Base-by-base conservation (phyloP, 140 eudicot species). In the Senecio squalidus region DNA sequence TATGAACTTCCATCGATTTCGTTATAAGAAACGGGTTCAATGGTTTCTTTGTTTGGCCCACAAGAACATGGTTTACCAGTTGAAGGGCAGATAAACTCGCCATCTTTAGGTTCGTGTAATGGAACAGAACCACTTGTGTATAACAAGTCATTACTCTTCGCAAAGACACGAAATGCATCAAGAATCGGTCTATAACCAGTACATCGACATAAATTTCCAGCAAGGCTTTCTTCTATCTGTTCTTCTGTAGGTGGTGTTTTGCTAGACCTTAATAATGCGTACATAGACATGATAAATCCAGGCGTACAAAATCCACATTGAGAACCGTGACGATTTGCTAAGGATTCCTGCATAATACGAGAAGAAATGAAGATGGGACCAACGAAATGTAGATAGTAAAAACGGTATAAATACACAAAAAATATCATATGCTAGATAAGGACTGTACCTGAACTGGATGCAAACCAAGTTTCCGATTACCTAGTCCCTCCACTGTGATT, bases 261-360 rank as follows among this genome's bases (percentile, higher is more conserved):
- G 67, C 81, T 75, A 27, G 99, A 93, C 65, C 96, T 76, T 68
- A 93, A 71, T 45, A 93, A 58, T 40, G 96, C 96, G 51, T 93
- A 93, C 96, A 93, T 68, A 16, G 99, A 93, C 99, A 93, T 93
- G 41, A 93, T 34, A 55, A 93, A 93, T 70, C 99, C 99, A 55
- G 99, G 96, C 56, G 99, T 93, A 58, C 99, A 93, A 65, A 93
- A 93, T 64, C 99, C 99, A 69, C 96, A 93, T 50, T 93, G 99
- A 45, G 99, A 93, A 17, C 99, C 99, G 55, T 88, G 96, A 54
- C 86, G 75, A 4, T 52, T 77, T 31, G 99, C 96, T 47, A 93
- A 78, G 25, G 80, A 73, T 73, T 93, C 95, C 99, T 93, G 78
- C 61, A 70, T 21, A 46, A 18, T 60, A 33, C 50, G 4, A 25